Evolutionary conservation across 768 basidiomycete species (phyloP), one percentile per base, ranked within the genome.

Genomic region (Phaffia tasmanica): DNA sequence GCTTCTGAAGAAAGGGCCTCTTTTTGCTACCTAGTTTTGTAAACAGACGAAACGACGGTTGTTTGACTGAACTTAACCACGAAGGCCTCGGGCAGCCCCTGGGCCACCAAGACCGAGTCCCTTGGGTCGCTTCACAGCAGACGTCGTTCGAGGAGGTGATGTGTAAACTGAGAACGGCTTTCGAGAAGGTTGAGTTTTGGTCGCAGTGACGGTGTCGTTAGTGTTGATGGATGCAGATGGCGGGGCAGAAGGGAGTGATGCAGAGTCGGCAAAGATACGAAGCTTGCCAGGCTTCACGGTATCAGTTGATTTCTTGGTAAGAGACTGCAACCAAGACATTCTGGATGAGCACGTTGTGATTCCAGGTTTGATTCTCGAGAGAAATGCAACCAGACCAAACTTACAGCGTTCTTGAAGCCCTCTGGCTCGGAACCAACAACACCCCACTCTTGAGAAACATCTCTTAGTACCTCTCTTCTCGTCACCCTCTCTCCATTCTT

Each of bases 401-500:
- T 21, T 30, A 65, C 64, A n/a, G 55, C 35, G 18, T 59, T 50
- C 30, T 57, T 58, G 58, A 60, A 65, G 4, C 64, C 64, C 3
- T 19, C 32, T 2, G 64, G 64, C 64, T 65, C 64, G 1, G n/a
- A 21, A 7, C 58, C 64, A 18, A 35, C 29, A 27, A 57, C 56
- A 48, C 60, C 64, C 21, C 53, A 65, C 64, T 65, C 64, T 46
- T 65, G 64, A 25, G 50, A 53, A 29, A 65, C 64, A 50, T 65
- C 64, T 47, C 64, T 49, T 21, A 65, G 30, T 15, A 35, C 64
- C 49, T 59, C 57, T 15, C 64, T 48, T 35, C 21, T n/a, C 35
- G 30, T 29, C 48, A 11, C 35, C 35, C 35, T 42, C 35, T 42
- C 47, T 59, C 19, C 49, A 47, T 19, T 30, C 60, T 7, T 2